These are phyloP conservation scores for Clonostachys solani DNA, from an alignment of 2,329 filamentous ascomycete genomes.

Conservation along the genomic window DNA sequence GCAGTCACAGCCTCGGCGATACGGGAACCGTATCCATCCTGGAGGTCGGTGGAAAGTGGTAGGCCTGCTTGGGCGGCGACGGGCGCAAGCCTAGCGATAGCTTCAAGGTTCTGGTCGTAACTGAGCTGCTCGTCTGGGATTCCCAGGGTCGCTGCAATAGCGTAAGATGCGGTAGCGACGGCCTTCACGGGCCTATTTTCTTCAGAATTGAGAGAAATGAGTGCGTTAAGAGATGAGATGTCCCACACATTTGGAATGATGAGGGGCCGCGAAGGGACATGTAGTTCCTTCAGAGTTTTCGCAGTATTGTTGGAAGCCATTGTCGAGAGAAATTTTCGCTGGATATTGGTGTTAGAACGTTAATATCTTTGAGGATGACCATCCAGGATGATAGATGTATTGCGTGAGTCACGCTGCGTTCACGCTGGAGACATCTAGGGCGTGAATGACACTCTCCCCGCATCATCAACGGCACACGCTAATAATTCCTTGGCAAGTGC, in stretches of 20 bases:
- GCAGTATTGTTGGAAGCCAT: conserved; percentile 23
- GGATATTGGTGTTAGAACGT: too few species aligned
- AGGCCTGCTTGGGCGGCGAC: conserved; percentile 31
- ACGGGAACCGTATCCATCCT: conserved; percentile 52
- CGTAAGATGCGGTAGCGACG: conserved; percentile 45
- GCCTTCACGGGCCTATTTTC: conserved; percentile 28
- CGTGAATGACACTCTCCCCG: too few species aligned
- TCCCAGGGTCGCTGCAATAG: conserved; percentile 40
- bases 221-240: conserved; percentile 35
- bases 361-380: too few species aligned
- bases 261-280: conserved; percentile 44
- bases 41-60: conserved; percentile 53
- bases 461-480: too few species aligned
- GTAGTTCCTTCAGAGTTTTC: conserved; percentile 34
- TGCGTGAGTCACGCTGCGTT: too few species aligned
- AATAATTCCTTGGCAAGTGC: too few species aligned
- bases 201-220: conserved; percentile 34
- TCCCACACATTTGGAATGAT: conserved; percentile 55
- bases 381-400: too few species aligned
- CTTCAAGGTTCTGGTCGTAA: conserved; percentile 43
- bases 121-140: conserved; percentile 42
- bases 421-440: too few species aligned
- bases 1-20: conserved; percentile 37
- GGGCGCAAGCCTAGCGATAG: conserved; percentile 36
- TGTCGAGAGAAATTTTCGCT: not conserved